Evolutionary conservation across 306 rosid species (phyloP).

Genomic region (Senna tora): DNA sequence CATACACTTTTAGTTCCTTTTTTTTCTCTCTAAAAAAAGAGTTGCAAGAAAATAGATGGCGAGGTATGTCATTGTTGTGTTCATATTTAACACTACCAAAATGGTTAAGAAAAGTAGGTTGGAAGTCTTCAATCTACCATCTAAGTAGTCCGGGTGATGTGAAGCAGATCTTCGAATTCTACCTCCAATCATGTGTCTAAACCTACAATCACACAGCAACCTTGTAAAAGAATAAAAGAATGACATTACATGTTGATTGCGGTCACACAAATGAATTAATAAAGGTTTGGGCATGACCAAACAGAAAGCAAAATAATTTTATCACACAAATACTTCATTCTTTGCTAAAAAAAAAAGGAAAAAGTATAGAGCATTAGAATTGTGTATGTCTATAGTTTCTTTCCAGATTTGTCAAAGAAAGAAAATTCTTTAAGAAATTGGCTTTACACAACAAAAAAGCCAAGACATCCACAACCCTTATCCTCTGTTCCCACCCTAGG

Average conservation of each 20-base stretch:
- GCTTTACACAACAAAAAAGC: background rate
- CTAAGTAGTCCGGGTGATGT: slow-evolving; percentile 24
- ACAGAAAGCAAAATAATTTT: no score
- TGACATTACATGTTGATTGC: background rate
- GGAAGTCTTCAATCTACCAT: slow-evolving; percentile 39
- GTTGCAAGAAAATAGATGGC: no score
- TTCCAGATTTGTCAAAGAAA: background rate
- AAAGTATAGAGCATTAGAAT: background rate
- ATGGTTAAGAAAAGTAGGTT: slow-evolving; percentile 15
- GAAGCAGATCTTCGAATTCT: slow-evolving; percentile 37
- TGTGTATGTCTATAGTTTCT: slow-evolving; percentile 12
- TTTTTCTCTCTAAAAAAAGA: no score
- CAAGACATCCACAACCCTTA: slow-evolving; percentile 3
- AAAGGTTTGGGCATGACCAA: no score
- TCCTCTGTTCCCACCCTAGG: background rate
- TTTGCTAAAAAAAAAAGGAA: no score
- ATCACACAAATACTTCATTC: no score
- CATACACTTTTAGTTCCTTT: background rate
- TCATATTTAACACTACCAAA: slow-evolving; percentile 2
- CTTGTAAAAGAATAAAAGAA: slow-evolving; percentile 35
- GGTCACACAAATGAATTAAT: no score
- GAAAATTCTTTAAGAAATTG: slow-evolving; percentile 16
- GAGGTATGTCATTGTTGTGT: background rate
- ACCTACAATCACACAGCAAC: slow-evolving; percentile 44
- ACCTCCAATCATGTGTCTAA: slow-evolving; percentile 37